Base-by-base conservation (phyloP, 225 moss, liverwort and hornwort genomes). In the Bryoerythrophyllum caledonicum region DNA sequence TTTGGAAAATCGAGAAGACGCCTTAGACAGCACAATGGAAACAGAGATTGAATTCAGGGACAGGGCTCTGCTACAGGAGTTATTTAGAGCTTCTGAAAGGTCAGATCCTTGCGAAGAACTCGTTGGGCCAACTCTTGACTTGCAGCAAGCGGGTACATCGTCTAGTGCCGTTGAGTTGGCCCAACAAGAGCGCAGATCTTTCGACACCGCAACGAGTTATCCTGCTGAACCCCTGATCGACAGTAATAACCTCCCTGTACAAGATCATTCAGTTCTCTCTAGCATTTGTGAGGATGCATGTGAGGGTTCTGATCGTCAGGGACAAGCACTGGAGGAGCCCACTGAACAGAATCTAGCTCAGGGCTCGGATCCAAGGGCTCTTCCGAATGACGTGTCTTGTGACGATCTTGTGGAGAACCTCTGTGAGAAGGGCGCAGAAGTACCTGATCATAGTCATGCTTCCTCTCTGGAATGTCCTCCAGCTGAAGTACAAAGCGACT, bases 51-150 rank as follows among this genome's bases (percentile, higher is more conserved):
- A 70, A 63, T 79, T 26, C 63, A 51, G 63, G 26, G 72, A 79
- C 11, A 71, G 81, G 74, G 76, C 71, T 52, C 48, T 64, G 37
- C 82, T 80, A 48, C 79, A 82, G 25, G 87, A 82, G 63, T 77
- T 72, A 1, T 67, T 82, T 23, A 74, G 68, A 32, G 20, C 55
- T 23, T 23, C 10, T 1, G 17, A 72, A 69, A 14, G 28, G 38
- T 26, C n/a, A 21, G 34, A 34, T 38, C 9, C 38, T 4, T 34
- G 26, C 53, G 52, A 62, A 52, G 72, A 52, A 43, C 28, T 59
- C n/a, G 27, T 63, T 52, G 8, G 4, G 34, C 57, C 58, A 65
- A 72, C 67, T 37, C 34, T 46, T 13, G 80, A 65, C 58, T 28
- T 71, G 58, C 65, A 70, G 75, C 67, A 12, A 72, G 58, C 51